A percentile compares a stretch with the other conserved stretches of the same genome.
These are phyloP conservation scores for Aspergillus terreus DNA, from an alignment of 2,329 filamentous ascomycete species.

Conservation along the genomic window DNA sequence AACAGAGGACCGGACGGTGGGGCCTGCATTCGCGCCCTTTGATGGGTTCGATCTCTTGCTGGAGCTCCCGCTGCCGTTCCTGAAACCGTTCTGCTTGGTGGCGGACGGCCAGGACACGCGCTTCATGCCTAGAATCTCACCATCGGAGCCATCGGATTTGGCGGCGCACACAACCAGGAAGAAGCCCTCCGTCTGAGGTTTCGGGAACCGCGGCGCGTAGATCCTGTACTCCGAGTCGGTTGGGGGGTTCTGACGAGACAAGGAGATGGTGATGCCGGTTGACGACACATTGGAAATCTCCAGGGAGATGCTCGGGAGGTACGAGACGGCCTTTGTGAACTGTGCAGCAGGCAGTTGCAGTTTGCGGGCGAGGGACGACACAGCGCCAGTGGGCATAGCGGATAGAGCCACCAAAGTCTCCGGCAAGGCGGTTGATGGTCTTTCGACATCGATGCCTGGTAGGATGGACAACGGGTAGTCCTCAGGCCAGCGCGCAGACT, in stretches of 20 bases:
- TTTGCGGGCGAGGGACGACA: slow-evolving; percentile 25
- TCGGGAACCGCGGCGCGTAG: slow-evolving; percentile 86
- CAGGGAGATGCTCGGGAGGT: slow-evolving; percentile 67
- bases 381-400: slow-evolving; percentile 22
- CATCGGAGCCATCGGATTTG: slow-evolving; percentile 45
- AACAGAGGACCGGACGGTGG: slow-evolving; percentile 26
- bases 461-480: slow-evolving; percentile 77
- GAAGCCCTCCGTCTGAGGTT: slow-evolving; percentile 90
- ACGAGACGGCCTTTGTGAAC: slow-evolving; percentile 57
- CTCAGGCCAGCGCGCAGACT: slow-evolving; percentile 84
- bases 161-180: slow-evolving; percentile 69
- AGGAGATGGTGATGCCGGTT: slow-evolving; percentile 51
- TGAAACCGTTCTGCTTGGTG: slow-evolving; percentile 20
- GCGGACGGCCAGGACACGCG: slow-evolving; percentile 67
- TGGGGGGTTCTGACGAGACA: slow-evolving; percentile 66
- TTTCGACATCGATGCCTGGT: slow-evolving; percentile 57
- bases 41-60: slow-evolving; percentile 15
- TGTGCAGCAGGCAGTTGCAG: slow-evolving; percentile 28
- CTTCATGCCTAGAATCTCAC: slow-evolving; percentile 84
- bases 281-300: slow-evolving; percentile 59
- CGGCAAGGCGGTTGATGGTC: slow-evolving; percentile 23
- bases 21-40: slow-evolving; percentile 9
- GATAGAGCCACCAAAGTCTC: slow-evolving; percentile 29
- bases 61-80: slow-evolving; percentile 10
- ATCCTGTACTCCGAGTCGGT: slow-evolving; percentile 67